phyloP scores from a whole-genome alignment of 805 yeast species.

The Kregervanrija pseudodelftensis region DNA sequence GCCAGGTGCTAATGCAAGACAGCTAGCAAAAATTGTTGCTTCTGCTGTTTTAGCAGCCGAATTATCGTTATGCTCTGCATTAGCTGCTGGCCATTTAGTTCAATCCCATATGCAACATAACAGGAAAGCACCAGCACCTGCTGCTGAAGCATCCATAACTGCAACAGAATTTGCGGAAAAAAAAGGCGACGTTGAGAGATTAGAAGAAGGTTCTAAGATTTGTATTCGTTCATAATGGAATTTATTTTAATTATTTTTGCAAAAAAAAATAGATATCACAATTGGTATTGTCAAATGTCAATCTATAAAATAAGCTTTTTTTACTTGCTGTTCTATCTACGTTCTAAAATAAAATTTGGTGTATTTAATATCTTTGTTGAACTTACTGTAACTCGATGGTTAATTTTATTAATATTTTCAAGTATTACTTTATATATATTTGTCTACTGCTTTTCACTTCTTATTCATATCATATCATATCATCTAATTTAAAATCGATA shows the following conservation, averaged over 20 bases:
- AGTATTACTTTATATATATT: too few species aligned
- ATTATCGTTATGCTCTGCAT: slow-evolving; percentile 86
- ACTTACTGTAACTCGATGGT: too few species aligned
- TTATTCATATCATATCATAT: too few species aligned
- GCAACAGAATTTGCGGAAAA: slow-evolving; percentile 7
- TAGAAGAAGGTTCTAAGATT: slow-evolving; percentile 65
- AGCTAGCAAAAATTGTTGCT: slow-evolving; percentile 87
- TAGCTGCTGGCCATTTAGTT: slow-evolving; percentile 97
- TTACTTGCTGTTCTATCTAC: too few species aligned
- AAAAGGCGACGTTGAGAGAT: slow-evolving; percentile 36
- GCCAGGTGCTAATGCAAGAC: slow-evolving; percentile 94
- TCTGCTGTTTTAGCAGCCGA: slow-evolving; percentile 95
- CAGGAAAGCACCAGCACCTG: slow-evolving; percentile 38
- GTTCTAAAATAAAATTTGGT: too few species aligned
- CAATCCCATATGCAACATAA: slow-evolving; percentile 96
- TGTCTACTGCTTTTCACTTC: too few species aligned
- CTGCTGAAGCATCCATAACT: slow-evolving; percentile 21
- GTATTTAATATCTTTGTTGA: too few species aligned
- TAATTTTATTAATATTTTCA: too few species aligned
- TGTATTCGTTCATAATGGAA: slow-evolving; percentile 55
- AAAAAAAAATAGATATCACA: too few species aligned
- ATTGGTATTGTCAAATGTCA: too few species aligned
- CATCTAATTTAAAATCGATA: too few species aligned
- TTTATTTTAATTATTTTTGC: not conserved
- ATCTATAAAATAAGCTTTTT: too few species aligned